These are phyloP conservation scores for Talaromyces liani DNA, from an alignment of 495 filamentous ascomycete species.

Conservation along the genomic window DNA sequence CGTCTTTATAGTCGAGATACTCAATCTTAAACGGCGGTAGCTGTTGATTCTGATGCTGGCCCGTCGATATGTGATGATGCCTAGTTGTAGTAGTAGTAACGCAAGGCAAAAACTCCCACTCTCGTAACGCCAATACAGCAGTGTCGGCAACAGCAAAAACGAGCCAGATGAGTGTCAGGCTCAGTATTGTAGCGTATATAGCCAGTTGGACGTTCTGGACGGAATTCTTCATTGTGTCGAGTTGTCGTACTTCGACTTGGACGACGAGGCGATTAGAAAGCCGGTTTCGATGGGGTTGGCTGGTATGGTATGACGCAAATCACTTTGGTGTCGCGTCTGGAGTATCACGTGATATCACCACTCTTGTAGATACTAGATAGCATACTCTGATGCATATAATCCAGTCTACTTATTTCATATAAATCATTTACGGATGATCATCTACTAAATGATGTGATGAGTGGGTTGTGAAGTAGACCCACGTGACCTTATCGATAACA, in stretches of 20 bases:
- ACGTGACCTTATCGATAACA: conserved; percentile 14
- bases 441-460: not conserved
- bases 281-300: not conserved
- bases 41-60: not conserved
- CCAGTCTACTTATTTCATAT: not conserved
- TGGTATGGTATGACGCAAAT: conserved; percentile 11
- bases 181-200: conserved; percentile 6
- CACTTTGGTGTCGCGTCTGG: not conserved
- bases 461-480: not conserved
- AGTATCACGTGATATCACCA: not conserved
- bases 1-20: not conserved
- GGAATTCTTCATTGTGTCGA: conserved; percentile 4
- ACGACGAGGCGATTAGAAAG: not conserved
- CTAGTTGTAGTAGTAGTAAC: no score
- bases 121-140: not conserved
- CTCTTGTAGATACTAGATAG: not conserved
- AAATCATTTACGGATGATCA: not conserved
- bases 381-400: not conserved
- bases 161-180: conserved; percentile 5
- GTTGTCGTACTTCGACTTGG: not conserved
- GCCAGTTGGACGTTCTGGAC: conserved; percentile 2
- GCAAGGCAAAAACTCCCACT: not conserved
- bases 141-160: not conserved
- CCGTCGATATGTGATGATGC: conserved; percentile 26
- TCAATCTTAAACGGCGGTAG: not conserved